Base-by-base conservation (phyloP, 2,329 filamentous ascomycete species). In the Gaeumannomyces tritici region DNA sequence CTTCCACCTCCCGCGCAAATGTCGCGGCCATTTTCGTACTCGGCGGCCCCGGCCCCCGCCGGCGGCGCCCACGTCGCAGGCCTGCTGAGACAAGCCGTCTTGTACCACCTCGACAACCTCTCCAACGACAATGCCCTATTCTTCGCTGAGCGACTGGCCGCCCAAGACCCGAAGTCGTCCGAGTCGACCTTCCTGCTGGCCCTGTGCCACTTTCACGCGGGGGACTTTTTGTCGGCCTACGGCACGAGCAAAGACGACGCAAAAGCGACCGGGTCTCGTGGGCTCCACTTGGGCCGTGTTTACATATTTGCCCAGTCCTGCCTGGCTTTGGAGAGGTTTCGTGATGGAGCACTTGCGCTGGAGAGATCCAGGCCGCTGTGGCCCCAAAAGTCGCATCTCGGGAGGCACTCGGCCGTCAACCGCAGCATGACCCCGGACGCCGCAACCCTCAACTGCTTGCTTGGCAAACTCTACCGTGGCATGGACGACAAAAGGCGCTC, bases 271-370 rank as follows among this genome's bases (percentile, higher is more conserved):
- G 90, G 86, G 51, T 84, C 84, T 61, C 85, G 88, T 65, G 90
- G 89, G 27, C 79, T 82, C 35, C 90, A 98, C 75, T 72, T 96
- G 29, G 93, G 93, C 33, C 97, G 93, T 75, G 86, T 90, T 24
- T 98, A 93, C 76, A 83, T 97, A 57, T 96, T 93, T 78, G 93
- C 93, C 61, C 92, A 96, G 71, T 86, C 92, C 54, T 98, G 91
- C 71, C 77, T 97, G 64, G 85, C 85, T 57, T 77, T 98, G 63
- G 91, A 90, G 64, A 86, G 86, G 66, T 88, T 88, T 73, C 86
- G 89, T 64, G 91, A 96, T 69, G 95, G 95, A 29, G 89, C 93
- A 62, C 80, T 83, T 13, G 91, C 91, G 7, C 76, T 99, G 70
- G 95, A 99, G 69, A 93, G 91, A 73, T 86, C 89, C 58, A 88